A percentile compares a stretch with the other conserved stretches of the same genome.
Conservation (phyloP, 768 basidiomycete species). For the Neoboletus magnificus region DNA sequence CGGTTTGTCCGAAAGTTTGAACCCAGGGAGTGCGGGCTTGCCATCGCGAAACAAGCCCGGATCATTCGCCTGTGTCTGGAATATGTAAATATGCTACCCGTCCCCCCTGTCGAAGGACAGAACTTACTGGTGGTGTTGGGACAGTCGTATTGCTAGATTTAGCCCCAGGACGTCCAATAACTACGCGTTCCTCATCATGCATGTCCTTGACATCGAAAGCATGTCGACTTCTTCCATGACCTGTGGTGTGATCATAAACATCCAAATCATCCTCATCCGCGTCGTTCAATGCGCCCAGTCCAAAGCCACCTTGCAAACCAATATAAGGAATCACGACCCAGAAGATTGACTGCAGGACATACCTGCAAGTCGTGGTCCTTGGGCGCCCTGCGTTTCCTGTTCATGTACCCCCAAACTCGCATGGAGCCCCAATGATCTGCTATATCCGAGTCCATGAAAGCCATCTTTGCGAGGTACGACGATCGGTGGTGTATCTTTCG, state of each 20-base stretch:
- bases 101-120: neutral
- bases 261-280: slow-evolving; percentile 93
- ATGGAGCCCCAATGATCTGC: slow-evolving; percentile 57
- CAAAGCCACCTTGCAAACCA: slow-evolving; percentile 67
- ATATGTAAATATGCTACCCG: slow-evolving; percentile 11
- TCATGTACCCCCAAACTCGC: slow-evolving; percentile 49
- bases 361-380: slow-evolving; percentile 61
- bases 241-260: slow-evolving; percentile 57
- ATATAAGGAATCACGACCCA: neutral
- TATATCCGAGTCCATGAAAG: slow-evolving; percentile 78
- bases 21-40: slow-evolving; percentile 67
- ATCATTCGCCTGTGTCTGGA: slow-evolving; percentile 15
- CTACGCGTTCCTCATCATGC: slow-evolving; percentile 59
- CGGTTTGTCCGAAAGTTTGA: slow-evolving; percentile 63
- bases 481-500: slow-evolving; percentile 69
- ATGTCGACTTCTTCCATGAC: slow-evolving; percentile 43
- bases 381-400: slow-evolving; percentile 18
- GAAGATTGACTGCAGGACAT: slow-evolving; percentile 9
- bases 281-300: slow-evolving; percentile 85
- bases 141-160: slow-evolving; percentile 8
- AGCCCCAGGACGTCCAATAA: slow-evolving; percentile 35
- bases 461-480: slow-evolving; percentile 69
- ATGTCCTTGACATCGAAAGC: slow-evolving; percentile 65
- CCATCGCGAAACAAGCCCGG: slow-evolving; percentile 67
- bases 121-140: slow-evolving; percentile 13